These are phyloP conservation scores for Syncephalastrum contaminatum DNA, from an alignment of 371 early-diverging fungal species.

Conservation along the genomic window DNA sequence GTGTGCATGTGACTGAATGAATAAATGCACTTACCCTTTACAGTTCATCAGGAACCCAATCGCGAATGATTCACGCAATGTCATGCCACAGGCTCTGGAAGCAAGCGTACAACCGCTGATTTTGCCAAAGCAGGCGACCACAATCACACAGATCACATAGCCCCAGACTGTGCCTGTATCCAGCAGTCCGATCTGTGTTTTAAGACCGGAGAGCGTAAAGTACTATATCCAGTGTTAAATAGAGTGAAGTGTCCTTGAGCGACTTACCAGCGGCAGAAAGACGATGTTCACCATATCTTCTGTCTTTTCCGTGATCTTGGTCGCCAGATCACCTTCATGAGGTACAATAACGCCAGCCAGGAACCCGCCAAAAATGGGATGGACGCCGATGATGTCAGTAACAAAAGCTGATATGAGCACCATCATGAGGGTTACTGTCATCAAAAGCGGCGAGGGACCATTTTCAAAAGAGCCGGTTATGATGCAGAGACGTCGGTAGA, in stretches of 20 bases:
- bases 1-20: background rate
- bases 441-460: conserved; percentile 63
- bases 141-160: conserved; percentile 70
- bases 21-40: conserved; percentile 64
- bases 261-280: conserved; percentile 79
- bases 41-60: conserved; percentile 95
- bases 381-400: conserved; percentile 86
- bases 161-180: conserved; percentile 77
- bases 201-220: conserved; percentile 91
- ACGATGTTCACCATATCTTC: conserved; percentile 89
- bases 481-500: conserved; percentile 47
- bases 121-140: conserved; percentile 84
- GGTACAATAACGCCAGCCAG: conserved; percentile 86
- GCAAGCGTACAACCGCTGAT: conserved; percentile 80
- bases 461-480: conserved; percentile 51
- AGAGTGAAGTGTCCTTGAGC: background rate
- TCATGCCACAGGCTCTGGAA: conserved; percentile 67
- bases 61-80: conserved; percentile 81
- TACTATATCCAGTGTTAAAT: conserved; percentile 45
- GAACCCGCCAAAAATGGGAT: conserved; percentile 93
- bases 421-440: conserved; percentile 64
- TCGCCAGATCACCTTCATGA: conserved; percentile 85
- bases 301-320: conserved; percentile 86
- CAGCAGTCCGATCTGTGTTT: conserved; percentile 79
- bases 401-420: conserved; percentile 75